Base-by-base conservation (phyloP, 176 grass and related monocot genomes). In the Oryza officinalis region DNA sequence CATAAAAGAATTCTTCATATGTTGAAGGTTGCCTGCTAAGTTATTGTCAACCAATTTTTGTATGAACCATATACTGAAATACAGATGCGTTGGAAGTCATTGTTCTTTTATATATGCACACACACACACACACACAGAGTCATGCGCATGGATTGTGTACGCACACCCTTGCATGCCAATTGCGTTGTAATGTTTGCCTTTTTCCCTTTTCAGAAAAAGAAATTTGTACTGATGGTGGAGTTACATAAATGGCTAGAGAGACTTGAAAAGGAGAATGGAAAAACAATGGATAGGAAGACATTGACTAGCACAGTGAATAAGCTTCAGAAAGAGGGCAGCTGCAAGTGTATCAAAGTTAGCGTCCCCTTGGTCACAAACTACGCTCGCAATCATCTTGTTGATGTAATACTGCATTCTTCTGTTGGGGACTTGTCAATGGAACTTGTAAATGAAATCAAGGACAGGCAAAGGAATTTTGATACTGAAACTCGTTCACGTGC, bases 331-430 rank as follows among this genome's bases (percentile, higher is more conserved):
- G 89, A 93, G 80, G 92, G 92, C 13, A 88, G 67, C 35, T 95
- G 93, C 69, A 98, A 89, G 86, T 91, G 89, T 77, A 83, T 93
- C 81, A 81, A 91, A 88, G 93, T 98, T 70, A 95, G 91, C 63
- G 90, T 93, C 27, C 96, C 96, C 73, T 43, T 92, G 67, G 85
- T 91, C 46, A 95, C 92, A 84, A 92, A 98, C 69, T 98, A 81
- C 30, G 86, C 75, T 60, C 75, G 91, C 77, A 93, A 43, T 84
- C 96, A 85, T 82, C 61, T 82, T 79, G 88, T 92, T 75, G 96
- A 93, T 69, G 91, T 98, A 27, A 79, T 98, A 84, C n/a, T n/a
- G n/a, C n/a, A n/a, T n/a, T n/a, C n/a, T n/a, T n/a, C n/a, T n/a
- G n/a, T n/a, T n/a, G n/a, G n/a, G n/a, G 75, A 84, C 65, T 71